A percentile compares a stretch with the other conserved stretches of the same genome.
Conservation (phyloP, 352 stramenopile genomes). For the Sclerospora graminicola region DNA sequence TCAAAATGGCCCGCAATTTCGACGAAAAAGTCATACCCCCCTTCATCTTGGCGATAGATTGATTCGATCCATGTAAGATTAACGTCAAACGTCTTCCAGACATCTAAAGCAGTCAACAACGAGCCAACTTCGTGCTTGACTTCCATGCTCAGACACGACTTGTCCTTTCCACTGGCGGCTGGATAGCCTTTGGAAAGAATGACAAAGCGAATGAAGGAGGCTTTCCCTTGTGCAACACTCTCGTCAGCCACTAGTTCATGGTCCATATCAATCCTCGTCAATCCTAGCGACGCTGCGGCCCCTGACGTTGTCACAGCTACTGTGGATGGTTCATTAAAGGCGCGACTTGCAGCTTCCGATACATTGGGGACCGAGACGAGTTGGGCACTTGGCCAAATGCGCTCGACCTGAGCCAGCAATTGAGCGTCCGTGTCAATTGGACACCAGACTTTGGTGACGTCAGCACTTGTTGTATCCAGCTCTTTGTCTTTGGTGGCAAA, state of each 20-base stretch:
- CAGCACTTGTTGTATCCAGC: constrained; percentile 25
- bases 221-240: constrained; percentile 19
- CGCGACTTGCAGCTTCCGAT: constrained; percentile 39
- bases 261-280: constrained; percentile 40
- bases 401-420: constrained; percentile 50
- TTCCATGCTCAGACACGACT: constrained; percentile 76
- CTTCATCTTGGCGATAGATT: constrained; percentile 64
- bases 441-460: constrained; percentile 53
- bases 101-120: constrained; percentile 60
- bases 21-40: constrained; percentile 81
- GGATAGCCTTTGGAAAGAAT: constrained; percentile 58
- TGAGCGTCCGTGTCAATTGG: constrained; percentile 41
- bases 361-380: constrained; percentile 59
- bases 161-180: constrained; percentile 63
- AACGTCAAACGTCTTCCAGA: constrained; percentile 73
- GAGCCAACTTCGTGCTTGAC: constrained; percentile 85
- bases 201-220: constrained; percentile 63
- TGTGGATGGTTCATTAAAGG: constrained; percentile 24
- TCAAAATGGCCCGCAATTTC: constrained; percentile 74
- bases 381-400: constrained; percentile 59
- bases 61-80: constrained; percentile 82
- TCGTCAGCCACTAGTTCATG: constrained; percentile 41
- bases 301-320: constrained; percentile 48
- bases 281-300: constrained; percentile 25
- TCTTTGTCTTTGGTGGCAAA: constrained; percentile 49